A percentile compares a stretch with the other conserved stretches of the same genome.
Conservation (phyloP, 352 stramenopile species). For the Globisporangium irregulare region DNA sequence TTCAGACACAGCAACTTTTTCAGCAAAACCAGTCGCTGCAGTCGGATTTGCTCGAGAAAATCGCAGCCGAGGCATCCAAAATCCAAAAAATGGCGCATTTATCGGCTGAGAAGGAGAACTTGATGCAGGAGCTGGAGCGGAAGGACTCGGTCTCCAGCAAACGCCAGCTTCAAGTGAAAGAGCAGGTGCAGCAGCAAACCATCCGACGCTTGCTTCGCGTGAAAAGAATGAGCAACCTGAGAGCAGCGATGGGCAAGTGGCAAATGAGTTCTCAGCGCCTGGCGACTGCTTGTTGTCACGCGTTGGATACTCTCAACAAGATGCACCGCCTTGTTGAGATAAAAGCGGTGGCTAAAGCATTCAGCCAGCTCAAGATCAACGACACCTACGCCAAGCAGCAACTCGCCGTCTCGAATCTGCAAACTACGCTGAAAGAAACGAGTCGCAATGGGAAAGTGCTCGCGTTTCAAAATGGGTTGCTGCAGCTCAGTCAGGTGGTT, state of each 20-base stretch:
- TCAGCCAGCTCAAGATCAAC: constrained; percentile 5
- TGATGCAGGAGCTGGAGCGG: constrained; percentile 48
- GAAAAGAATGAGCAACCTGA: constrained; percentile 29
- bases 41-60: constrained; percentile 64
- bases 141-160: constrained; percentile 36
- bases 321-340: constrained; percentile 6
- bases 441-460: background rate
- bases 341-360: constrained; percentile 15
- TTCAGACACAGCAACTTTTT: constrained; percentile 66
- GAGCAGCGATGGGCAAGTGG: constrained; percentile 10
- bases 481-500: constrained; percentile 1
- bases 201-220: constrained; percentile 33
- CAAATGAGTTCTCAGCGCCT: constrained; percentile 7
- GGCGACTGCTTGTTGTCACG: background rate
- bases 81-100: constrained; percentile 69
- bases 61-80: constrained; percentile 55
- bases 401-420: background rate
- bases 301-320: constrained; percentile 3
- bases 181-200: constrained; percentile 25
- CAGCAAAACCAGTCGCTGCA: constrained; percentile 69
- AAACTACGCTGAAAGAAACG: background rate
- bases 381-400: background rate
- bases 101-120: constrained; percentile 52
- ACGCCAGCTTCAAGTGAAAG: constrained; percentile 23
- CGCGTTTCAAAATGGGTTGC: background rate